phyloP scores from a whole-genome alignment of 2,329 filamentous ascomycete genomes.

The Penicillium decumbens region DNA sequence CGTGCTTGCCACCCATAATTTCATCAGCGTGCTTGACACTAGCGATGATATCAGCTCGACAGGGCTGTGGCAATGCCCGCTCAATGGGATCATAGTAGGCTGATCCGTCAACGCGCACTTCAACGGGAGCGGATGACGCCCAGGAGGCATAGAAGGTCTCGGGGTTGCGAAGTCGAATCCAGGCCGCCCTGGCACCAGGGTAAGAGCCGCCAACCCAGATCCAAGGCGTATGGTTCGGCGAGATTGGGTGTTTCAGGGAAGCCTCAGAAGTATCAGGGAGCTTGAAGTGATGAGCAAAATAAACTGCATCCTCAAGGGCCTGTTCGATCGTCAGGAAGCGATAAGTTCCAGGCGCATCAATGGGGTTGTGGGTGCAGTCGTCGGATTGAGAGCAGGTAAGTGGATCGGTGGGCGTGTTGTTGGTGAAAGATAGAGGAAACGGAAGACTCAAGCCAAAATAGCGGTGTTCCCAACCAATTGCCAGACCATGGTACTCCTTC shows the following conservation, averaged over 20 bases:
- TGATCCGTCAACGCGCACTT: not conserved
- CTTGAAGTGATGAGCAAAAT: slow-evolving; percentile 2
- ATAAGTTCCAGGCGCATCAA: not conserved
- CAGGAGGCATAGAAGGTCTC: slow-evolving; percentile 2
- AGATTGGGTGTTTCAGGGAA: not conserved
- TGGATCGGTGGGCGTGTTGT: not conserved
- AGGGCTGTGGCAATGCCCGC: not conserved
- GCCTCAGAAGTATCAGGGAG: not conserved
- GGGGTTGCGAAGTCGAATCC: not conserved
- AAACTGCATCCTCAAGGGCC: slow-evolving; percentile 2
- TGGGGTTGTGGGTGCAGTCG: not conserved
- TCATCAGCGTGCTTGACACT: not conserved
- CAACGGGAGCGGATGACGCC: not conserved
- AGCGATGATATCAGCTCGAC: not conserved
- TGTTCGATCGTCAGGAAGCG: slow-evolving; percentile 1
- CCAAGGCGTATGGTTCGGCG: not conserved
- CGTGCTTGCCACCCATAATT: not conserved
- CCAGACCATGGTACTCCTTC: not conserved
- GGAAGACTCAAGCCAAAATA: slow-evolving; percentile 2
- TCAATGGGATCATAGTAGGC: slow-evolving; percentile 1
- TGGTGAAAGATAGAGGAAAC: not conserved
- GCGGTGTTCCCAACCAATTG: slow-evolving; percentile 3
- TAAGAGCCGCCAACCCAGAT: slow-evolving; percentile 2
- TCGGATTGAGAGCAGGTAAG: not conserved
- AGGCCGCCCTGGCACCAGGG: not conserved